Conservation (phyloP, 768 basidiomycete genomes). For the Calocybe cyanea region DNA sequence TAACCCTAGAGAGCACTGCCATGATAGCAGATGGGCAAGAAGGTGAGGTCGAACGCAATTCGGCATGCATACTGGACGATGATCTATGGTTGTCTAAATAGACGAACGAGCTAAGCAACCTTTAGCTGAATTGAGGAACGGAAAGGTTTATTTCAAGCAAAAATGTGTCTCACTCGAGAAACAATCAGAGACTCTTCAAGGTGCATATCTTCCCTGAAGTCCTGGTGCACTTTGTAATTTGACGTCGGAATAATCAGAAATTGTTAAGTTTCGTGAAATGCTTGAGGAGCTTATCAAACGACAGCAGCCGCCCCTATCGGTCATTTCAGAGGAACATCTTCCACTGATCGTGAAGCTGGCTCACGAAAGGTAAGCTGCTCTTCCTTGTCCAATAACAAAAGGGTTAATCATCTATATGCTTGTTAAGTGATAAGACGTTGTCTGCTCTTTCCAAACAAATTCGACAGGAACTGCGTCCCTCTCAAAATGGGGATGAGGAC, state of each 20-base stretch:
- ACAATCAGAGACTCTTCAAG: constrained; percentile 78
- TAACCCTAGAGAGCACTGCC: not conserved
- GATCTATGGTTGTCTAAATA: constrained; percentile 11
- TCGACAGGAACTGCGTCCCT: constrained; percentile 63
- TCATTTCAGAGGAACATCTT: constrained; percentile 64
- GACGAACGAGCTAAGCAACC: constrained; percentile 37
- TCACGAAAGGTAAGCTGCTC: constrained; percentile 80
- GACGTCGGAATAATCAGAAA: constrained; percentile 42
- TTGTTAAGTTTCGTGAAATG: constrained; percentile 74
- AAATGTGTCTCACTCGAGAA: constrained; percentile 73
- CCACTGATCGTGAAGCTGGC: constrained; percentile 78
- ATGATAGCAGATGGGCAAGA: constrained; percentile 5
- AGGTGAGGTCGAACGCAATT: constrained; percentile 31
- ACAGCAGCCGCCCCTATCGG: constrained; percentile 45
- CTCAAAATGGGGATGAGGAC: constrained; percentile 53
- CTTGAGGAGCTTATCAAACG: constrained; percentile 50
- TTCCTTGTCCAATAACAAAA: not conserved
- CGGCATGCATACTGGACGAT: constrained; percentile 23
- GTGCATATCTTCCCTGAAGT: constrained; percentile 32
- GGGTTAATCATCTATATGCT: not conserved
- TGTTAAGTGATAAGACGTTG: constrained; percentile 67
- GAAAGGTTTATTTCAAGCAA: constrained; percentile 73
- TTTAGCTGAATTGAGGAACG: constrained; percentile 69
- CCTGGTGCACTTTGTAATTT: not conserved
- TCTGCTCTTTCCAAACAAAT: constrained; percentile 63